Conservation (phyloP, 1,284 basidiomycete genomes). For the Ustilago esculenta region DNA sequence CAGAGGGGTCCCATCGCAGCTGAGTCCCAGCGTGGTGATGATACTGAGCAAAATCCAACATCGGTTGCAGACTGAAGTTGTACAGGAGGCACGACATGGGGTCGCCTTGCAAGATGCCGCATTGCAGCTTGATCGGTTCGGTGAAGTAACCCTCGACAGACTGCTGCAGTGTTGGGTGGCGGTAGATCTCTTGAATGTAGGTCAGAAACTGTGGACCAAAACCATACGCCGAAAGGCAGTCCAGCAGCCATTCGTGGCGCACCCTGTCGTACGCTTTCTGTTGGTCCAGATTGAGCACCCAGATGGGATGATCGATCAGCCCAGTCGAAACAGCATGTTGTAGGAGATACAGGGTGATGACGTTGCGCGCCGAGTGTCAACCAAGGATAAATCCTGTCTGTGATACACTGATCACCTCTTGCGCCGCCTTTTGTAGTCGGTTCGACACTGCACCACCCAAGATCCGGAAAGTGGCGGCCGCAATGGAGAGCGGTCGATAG, state of each 20-base stretch:
- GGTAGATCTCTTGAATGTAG: not conserved
- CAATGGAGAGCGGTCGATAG: too few relatives aligned
- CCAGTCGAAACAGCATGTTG: too few relatives aligned
- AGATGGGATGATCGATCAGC: not conserved
- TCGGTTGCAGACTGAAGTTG: constrained; percentile 2
- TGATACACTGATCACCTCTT: too few relatives aligned
- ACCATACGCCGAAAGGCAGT: not conserved
- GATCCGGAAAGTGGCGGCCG: too few relatives aligned
- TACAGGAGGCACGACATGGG: constrained; percentile 1
- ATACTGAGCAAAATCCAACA: not conserved
- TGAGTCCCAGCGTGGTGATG: too few relatives aligned
- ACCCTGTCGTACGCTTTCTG: constrained; percentile 1
- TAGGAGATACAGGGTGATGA: too few relatives aligned
- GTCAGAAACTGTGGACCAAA: not conserved
- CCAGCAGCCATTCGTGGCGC: not conserved
- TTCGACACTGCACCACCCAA: too few relatives aligned
- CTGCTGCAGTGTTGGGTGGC: not conserved
- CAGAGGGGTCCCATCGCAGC: too few relatives aligned
- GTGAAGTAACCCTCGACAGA: too few relatives aligned
- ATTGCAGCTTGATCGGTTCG: not conserved
- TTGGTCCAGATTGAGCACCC: constrained; percentile 3
- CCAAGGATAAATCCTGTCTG: too few relatives aligned
- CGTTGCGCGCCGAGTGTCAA: too few relatives aligned
- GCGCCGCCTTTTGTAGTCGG: too few relatives aligned
- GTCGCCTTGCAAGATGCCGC: constrained; percentile 1